phyloP scores from a whole-genome alignment of 169 alveolate genomes.

The Plasmodium ovale region DNA sequence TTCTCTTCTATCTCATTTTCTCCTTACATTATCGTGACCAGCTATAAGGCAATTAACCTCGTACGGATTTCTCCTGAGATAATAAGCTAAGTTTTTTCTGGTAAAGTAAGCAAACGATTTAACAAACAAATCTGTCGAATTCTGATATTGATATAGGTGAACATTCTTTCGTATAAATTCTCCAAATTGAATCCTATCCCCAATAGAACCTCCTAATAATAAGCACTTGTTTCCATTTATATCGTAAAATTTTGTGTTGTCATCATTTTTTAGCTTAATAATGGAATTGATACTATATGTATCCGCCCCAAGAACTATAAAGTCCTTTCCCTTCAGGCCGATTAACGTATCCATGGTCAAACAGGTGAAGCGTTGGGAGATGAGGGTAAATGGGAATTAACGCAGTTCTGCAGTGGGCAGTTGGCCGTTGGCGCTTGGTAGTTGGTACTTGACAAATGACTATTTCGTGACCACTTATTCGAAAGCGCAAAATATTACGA shows the following conservation, averaged over 20 bases:
- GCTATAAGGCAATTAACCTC: conserved; percentile 90
- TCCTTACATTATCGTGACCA: conserved; percentile 86
- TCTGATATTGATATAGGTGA: conserved; percentile 86
- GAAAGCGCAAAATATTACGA: no score
- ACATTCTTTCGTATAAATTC: conserved; percentile 87
- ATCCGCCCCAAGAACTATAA: conserved; percentile 87
- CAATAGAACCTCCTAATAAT: conserved; percentile 88
- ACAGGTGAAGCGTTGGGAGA: no score
- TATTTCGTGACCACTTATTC: no score
- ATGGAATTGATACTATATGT: conserved; percentile 84
- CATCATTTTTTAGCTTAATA: conserved; percentile 81
- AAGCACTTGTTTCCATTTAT: conserved; percentile 86
- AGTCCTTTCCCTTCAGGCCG: conserved; percentile 88
- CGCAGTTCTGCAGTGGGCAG: no score
- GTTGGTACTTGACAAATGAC: no score
- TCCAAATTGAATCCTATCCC: conserved; percentile 90
- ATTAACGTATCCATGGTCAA: conserved; percentile 88
- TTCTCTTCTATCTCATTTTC: not conserved
- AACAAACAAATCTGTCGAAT: conserved; percentile 85
- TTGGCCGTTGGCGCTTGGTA: no score
- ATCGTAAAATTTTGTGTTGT: conserved; percentile 81
- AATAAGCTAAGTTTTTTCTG: conserved; percentile 89
- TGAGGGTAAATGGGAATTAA: no score
- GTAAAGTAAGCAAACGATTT: conserved; percentile 89
- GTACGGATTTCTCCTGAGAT: conserved; percentile 90